Conservation (phyloP, 2,329 filamentous ascomycete species). For the Talaromyces sp. region DNA sequence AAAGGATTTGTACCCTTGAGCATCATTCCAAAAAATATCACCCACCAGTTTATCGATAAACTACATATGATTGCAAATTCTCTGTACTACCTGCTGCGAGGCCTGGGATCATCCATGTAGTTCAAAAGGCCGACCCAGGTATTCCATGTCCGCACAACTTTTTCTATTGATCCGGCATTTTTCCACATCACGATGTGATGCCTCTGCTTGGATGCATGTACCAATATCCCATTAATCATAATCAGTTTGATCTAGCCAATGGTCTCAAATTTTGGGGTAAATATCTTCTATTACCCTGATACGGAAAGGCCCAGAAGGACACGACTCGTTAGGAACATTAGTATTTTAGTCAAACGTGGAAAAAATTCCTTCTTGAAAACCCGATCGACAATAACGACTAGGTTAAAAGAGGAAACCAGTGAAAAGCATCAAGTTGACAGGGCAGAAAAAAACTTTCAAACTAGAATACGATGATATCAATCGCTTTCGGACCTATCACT, state of each 20-base stretch:
- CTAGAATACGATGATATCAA: not conserved
- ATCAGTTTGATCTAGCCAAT: not conserved
- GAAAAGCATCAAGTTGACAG: too few relatives aligned
- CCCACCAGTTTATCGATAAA: too few relatives aligned
- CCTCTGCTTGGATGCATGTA: not conserved
- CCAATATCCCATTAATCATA: not conserved
- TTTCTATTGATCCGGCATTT: not conserved
- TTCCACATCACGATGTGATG: not conserved
- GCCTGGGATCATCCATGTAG: too few relatives aligned
- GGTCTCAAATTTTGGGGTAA: not conserved
- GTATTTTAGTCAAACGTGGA: not conserved
- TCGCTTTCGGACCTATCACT: not conserved
- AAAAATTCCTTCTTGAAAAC: not conserved
- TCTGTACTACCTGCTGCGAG: too few relatives aligned
- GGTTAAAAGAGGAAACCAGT: too few relatives aligned
- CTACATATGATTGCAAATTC: too few relatives aligned
- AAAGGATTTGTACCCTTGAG: too few relatives aligned
- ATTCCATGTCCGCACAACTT: not conserved
- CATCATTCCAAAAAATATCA: too few relatives aligned
- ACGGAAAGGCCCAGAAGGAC: not conserved
- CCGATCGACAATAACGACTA: too few relatives aligned
- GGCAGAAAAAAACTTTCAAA: not conserved
- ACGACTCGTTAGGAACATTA: not conserved
- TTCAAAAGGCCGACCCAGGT: not conserved
- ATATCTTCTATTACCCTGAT: not conserved